Evolutionary conservation across 1,139 yeast species (phyloP).

Genomic region (Suhomyces ambrosiae): DNA sequence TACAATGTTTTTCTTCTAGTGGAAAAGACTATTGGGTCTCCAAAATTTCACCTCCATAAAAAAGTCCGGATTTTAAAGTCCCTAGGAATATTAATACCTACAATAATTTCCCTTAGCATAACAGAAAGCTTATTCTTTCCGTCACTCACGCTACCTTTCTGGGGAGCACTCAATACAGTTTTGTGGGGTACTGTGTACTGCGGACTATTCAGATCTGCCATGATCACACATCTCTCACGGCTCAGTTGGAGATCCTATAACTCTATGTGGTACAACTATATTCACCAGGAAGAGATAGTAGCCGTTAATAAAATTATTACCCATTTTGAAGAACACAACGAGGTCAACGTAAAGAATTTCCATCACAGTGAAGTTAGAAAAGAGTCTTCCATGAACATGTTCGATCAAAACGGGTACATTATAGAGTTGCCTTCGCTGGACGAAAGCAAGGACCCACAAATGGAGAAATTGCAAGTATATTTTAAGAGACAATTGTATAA

Average conservation of each 20-base stretch:
- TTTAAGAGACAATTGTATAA: conserved; percentile 30
- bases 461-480: conserved; percentile 20
- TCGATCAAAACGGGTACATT: conserved; percentile 29
- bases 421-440: conserved; percentile 28
- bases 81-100: not conserved
- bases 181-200: conserved; percentile 12
- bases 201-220: conserved; percentile 18
- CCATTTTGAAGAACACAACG: conserved; percentile 45
- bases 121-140: conserved; percentile 15
- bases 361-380: conserved; percentile 38
- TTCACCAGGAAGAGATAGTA: conserved; percentile 33
- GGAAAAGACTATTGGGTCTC: conserved; percentile 26
- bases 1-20: conserved; percentile 34
- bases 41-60: not conserved
- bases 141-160: conserved; percentile 14
- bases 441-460: conserved; percentile 13
- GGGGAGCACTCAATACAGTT: conserved; percentile 13
- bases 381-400: conserved; percentile 20
- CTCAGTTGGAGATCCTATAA: conserved; percentile 41
- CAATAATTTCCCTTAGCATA: not conserved
- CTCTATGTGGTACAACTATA: conserved; percentile 22
- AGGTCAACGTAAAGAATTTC: conserved; percentile 40
- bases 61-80: not conserved
- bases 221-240: conserved; percentile 27
- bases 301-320: conserved; percentile 35